Conservation (phyloP, 2,329 filamentous ascomycete genomes). For the Botrytis galanthina region DNA sequence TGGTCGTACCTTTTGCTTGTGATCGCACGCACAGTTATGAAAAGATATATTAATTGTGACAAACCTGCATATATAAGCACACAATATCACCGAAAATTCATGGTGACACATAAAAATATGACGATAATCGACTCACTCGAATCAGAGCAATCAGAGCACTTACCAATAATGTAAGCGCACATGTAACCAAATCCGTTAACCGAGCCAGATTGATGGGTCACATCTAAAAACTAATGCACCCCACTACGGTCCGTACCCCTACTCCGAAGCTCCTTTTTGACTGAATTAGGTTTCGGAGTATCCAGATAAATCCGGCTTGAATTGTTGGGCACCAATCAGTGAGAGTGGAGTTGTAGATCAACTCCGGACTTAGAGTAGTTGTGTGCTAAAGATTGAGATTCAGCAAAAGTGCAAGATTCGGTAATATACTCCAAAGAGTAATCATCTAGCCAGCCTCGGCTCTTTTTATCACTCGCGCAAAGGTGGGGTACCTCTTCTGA, state of each 20-base stretch:
- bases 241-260: background rate
- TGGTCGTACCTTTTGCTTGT: background rate
- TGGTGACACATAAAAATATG: constrained; percentile 1
- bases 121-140: background rate
- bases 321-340: background rate
- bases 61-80: background rate
- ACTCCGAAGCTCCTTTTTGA: constrained; percentile 14
- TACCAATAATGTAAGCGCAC: background rate
- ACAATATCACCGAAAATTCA: background rate
- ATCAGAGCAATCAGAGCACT: background rate
- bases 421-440: background rate
- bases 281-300: background rate
- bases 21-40: background rate
- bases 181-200: background rate
- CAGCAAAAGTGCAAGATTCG: background rate
- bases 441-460: background rate
- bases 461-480: background rate
- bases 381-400: constrained; percentile 3
- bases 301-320: background rate
- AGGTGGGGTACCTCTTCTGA: background rate
- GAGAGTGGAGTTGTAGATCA: background rate
- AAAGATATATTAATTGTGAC: background rate
- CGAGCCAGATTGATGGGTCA: constrained; percentile 14
- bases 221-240: constrained; percentile 12
- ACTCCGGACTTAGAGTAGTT: background rate